Conservation (phyloP, 805 yeast genomes). For the Barnettozyma californica region DNA sequence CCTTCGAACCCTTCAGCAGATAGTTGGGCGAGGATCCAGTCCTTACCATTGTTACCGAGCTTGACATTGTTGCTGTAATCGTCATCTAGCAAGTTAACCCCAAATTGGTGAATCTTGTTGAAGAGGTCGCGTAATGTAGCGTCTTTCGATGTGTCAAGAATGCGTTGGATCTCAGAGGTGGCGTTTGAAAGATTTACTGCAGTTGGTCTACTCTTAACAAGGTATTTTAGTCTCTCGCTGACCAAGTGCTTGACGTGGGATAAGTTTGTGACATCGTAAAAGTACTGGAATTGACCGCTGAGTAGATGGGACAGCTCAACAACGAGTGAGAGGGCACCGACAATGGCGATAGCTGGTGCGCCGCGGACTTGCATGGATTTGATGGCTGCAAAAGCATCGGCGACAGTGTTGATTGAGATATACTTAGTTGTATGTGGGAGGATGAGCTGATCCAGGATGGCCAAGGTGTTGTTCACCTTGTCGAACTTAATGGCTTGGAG, state of each 20-base stretch:
- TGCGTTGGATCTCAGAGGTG: conserved; percentile 30
- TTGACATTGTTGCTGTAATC: conserved; percentile 73
- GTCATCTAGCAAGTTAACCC: conserved; percentile 57
- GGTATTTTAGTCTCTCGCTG: conserved; percentile 48
- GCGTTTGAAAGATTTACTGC: conserved; percentile 91
- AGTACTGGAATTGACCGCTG: conserved; percentile 25
- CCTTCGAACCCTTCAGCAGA: conserved; percentile 46
- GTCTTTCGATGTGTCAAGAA: conserved; percentile 27
- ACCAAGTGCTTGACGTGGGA: conserved; percentile 34
- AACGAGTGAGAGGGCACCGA: conserved; percentile 78
- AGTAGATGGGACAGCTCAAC: conserved; percentile 50
- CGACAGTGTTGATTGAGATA: conserved; percentile 53
- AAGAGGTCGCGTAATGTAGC: conserved; percentile 26
- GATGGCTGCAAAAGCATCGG: conserved; percentile 80
- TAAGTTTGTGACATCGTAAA: conserved; percentile 30
- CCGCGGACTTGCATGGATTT: conserved; percentile 93
- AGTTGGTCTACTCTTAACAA: conserved; percentile 83
- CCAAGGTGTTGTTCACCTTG: conserved; percentile 38
- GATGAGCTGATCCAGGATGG: conserved; percentile 72
- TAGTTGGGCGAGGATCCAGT: conserved; percentile 50
- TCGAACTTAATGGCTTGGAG: conserved; percentile 68
- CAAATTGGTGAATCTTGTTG: conserved; percentile 35
- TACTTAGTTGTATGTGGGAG: conserved; percentile 79
- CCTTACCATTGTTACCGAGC: conserved; percentile 78
- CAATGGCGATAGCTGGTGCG: conserved; percentile 97